phyloP scores from a whole-genome alignment of 1,284 basidiomycete species.

The Tranzscheliella williamsii region DNA sequence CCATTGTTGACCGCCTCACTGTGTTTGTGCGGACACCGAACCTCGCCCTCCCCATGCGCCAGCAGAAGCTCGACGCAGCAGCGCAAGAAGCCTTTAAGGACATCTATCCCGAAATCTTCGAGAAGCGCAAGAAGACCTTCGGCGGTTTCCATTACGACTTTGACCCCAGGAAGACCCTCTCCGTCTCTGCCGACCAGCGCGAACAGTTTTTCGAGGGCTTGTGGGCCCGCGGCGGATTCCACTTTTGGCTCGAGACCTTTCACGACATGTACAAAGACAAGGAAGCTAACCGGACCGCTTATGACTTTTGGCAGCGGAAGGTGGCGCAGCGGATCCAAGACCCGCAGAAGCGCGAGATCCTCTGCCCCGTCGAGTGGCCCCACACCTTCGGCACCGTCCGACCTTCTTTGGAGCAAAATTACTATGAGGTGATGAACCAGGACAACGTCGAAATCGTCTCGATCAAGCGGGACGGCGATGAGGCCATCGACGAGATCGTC shows the following conservation, averaged over 20 bases:
- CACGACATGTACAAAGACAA: constrained; percentile 35
- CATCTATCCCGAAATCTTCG: constrained; percentile 42
- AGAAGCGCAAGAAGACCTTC: constrained; percentile 43
- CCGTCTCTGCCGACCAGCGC: constrained; percentile 34
- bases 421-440: constrained; percentile 63
- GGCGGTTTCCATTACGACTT: constrained; percentile 47
- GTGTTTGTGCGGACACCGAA: constrained; percentile 51
- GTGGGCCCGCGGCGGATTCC: constrained; percentile 35
- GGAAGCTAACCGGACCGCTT: constrained; percentile 39
- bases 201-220: constrained; percentile 33
- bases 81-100: constrained; percentile 42
- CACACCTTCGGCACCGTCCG: constrained; percentile 49
- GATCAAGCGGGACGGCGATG: constrained; percentile 52
- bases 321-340: constrained; percentile 32
- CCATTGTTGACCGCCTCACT: constrained; percentile 32
- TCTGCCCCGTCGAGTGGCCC: constrained; percentile 39
- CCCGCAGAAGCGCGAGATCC: constrained; percentile 44
- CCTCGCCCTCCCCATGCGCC: constrained; percentile 40
- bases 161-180: constrained; percentile 24
- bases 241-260: constrained; percentile 47
- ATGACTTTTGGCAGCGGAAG: constrained; percentile 50
- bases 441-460: constrained; percentile 67
- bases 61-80: constrained; percentile 29
- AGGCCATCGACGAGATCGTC: constrained; percentile 63
- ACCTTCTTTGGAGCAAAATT: constrained; percentile 44